These are phyloP conservation scores for Daucus carota DNA, from an alignment of 129 eudicot genomes.

Conservation along the genomic window DH1_v3.0 NC_030386.2:3490001-3490500, in stretches of 20 bases:
- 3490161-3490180: background rate
- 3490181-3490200: background rate
- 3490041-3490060: too few relatives aligned
- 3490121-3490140: background rate
- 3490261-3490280: background rate
- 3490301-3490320: background rate
- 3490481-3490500: too few relatives aligned
- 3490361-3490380: background rate
- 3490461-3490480: background rate
- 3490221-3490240: background rate
- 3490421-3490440: background rate
- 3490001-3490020: too few relatives aligned
- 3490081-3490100: background rate
- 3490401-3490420: background rate
- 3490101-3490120: background rate
- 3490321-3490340: background rate
- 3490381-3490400: background rate
- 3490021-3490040: too few relatives aligned
- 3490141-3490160: background rate
- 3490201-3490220: background rate
- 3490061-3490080: background rate
- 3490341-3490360: too few relatives aligned
- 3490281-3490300: background rate
- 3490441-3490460: background rate
- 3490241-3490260: background rate